Base-by-base conservation (phyloP, 192 early-diverging fungal genomes). In the Gonapodya sp. region DNA sequence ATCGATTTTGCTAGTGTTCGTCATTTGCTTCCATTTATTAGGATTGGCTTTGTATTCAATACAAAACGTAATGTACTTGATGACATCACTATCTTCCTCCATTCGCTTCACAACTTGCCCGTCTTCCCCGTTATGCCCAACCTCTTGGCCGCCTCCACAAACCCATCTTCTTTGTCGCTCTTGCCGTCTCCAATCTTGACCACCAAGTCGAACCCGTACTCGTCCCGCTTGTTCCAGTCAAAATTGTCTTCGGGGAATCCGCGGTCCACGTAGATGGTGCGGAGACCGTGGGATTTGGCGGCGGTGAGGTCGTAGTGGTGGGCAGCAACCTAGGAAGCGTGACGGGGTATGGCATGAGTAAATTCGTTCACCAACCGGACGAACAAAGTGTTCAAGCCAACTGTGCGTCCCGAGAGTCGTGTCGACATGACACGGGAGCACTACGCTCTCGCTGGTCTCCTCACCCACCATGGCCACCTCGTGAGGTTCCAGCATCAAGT, bases 181-280 rank as follows among this genome's bases (percentile, higher is more conserved):
- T 8, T 24, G 24, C 8, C 24, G 46, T 64, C 46, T 8, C 46
- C 46, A 64, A 64, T 77, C 75, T 34, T 34, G 30, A 77, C 75
- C 75, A 77, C 75, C 75, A 77, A 2, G 34, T 77, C 75, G 75
- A 77, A 77, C 75, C 75, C 75, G 30, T 77, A 18, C 18, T 18
- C 75, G 34, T 77, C 75, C 18, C 8, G 30, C 8, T 77, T 34
- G 75, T 77, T 14, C 75, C 75, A 18, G 30, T 77, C 34, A 31
- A 34, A 14, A 8, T 34, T 34, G 75, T 77, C 75, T 33, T 77
- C 75, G 75, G 75, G 18, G 75, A 34, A 34, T 24, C 46, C 46
- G 75, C 75, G 75, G 75, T 32, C 30, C 8, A 77, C 8, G 75
- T 77, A 77, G 75, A 77, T 33, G 30, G 75, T 77, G 31, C 75